phyloP scores from a whole-genome alignment of 2,329 filamentous ascomycete species.

The Beauveria sp. region DNA sequence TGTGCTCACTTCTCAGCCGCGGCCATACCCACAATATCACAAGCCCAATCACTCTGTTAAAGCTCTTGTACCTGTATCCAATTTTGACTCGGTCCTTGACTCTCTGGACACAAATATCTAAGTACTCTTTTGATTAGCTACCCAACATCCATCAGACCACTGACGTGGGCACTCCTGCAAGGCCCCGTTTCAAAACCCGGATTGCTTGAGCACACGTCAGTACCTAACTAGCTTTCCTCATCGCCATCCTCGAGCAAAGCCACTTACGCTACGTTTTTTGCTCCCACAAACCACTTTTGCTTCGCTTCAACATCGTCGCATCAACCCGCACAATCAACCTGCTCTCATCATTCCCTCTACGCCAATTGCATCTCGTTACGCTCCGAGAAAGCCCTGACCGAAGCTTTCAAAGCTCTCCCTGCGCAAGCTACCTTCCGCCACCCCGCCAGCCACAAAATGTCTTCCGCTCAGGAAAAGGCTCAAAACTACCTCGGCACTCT shows the following conservation, averaged over 20 bases:
- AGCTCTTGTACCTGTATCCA: background rate
- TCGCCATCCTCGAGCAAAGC: constrained; percentile 23
- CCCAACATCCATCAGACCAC: background rate
- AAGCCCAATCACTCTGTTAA: constrained; percentile 5
- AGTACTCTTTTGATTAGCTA: constrained; percentile 7
- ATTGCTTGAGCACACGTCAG: constrained; percentile 15
- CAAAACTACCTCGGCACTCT: constrained; percentile 71
- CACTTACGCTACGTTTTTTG: constrained; percentile 23
- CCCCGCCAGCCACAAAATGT: constrained; percentile 45
- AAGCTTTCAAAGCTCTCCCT: background rate
- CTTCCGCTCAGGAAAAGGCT: constrained; percentile 65
- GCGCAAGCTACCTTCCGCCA: constrained; percentile 7
- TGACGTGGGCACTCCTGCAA: background rate
- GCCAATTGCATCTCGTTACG: background rate
- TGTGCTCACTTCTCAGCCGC: background rate
- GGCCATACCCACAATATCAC: constrained; percentile 10
- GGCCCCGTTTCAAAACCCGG: constrained; percentile 10
- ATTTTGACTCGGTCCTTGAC: background rate
- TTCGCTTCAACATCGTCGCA: constrained; percentile 9
- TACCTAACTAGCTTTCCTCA: constrained; percentile 12
- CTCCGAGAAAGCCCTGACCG: background rate
- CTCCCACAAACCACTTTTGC: constrained; percentile 6
- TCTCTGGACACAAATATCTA: background rate
- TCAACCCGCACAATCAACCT: background rate
- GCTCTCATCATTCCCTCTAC: background rate